These are phyloP conservation scores for Ochromonas danica DNA, from an alignment of 108 stramenopile species.

Conservation along the genomic window DNA sequence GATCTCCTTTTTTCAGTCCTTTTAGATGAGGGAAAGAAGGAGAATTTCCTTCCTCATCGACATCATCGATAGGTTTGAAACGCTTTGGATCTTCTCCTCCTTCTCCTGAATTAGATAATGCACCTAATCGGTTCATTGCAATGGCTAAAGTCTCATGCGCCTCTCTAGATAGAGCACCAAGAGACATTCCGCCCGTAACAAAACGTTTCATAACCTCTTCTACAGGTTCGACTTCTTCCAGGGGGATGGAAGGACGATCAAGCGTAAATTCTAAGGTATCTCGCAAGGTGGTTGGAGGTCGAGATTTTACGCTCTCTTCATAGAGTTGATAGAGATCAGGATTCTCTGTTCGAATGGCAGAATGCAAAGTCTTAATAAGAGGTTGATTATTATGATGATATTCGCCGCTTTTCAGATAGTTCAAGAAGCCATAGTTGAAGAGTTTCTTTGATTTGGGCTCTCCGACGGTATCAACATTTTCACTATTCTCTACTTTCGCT, in stretches of 20 bases:
- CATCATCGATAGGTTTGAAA: conserved; percentile 44
- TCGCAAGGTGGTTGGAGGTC: conserved; percentile 46
- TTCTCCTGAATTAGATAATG: conserved; percentile 50
- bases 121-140: conserved; percentile 52
- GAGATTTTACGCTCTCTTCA: conserved; percentile 36
- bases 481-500: conserved; percentile 27
- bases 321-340: conserved; percentile 44
- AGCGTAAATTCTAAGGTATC: conserved; percentile 39
- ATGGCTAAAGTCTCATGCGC: conserved; percentile 55
- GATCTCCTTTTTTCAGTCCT: conserved; percentile 49
- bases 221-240: conserved; percentile 45
- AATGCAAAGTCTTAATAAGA: background rate
- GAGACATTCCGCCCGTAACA: conserved; percentile 52
- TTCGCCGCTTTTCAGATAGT: conserved; percentile 43
- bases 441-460: conserved; percentile 36
- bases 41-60: conserved; percentile 39
- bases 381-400: conserved; percentile 53
- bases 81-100: conserved; percentile 52
- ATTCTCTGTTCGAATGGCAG: conserved; percentile 35
- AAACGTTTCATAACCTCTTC: conserved; percentile 50
- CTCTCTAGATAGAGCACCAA: conserved; percentile 45
- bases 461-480: background rate
- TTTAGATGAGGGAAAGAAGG: conserved; percentile 48
- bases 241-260: conserved; percentile 34
- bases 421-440: conserved; percentile 49